Evolutionary conservation across 108 stramenopile genomes (phyloP), one percentile per base, ranked within the genome.

Genomic region (Craspedostauros australis): DNA sequence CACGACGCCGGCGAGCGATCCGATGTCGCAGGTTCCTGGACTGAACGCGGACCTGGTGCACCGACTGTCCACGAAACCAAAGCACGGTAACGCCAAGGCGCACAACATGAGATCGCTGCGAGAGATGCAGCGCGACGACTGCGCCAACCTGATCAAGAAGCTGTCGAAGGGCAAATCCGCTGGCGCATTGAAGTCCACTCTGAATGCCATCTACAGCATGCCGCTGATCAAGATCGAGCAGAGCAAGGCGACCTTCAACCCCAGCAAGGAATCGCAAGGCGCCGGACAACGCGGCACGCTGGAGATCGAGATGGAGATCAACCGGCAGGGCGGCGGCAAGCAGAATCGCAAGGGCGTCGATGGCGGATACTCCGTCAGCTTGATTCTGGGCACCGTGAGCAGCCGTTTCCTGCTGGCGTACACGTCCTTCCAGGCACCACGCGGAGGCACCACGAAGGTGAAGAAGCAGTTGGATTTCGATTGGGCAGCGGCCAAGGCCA

Each of bases 381-480:
- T 76, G 14, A 40, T 77, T 9, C 57, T 83, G 0, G 82, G 77
- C 12, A 83, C 43, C 49, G 38, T 26, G 11, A 9, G 54, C 5
- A 15, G 47, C 12, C 44, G 66, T 5, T 47, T 50, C 30, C 46
- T 83, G 0, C 40, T 83, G 45, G 58, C 68, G 0, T 32, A 59
- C 11, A 4, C 42, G 7, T 62, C 62, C 3, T 29, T 74, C 14
- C 25, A 61, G 2, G 51, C 70, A 1, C 26, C 27, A 41, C 46
- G 50, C 42, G 31, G 62, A 4, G 43, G 39, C 28, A 41, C 15
- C 8, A 25, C 4, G 7, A 50, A 19, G 11, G 20, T 68, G 4
- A 42, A 54, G 28, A 72, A 66, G 63, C 46, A 62, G 14, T 19
- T 83, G 8, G 29, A 59, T 1, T 83, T 83, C 52, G 76, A 82